Evolutionary conservation across 345 rosid species (phyloP).

Genomic region (Stellera chamaejasme): DNA sequence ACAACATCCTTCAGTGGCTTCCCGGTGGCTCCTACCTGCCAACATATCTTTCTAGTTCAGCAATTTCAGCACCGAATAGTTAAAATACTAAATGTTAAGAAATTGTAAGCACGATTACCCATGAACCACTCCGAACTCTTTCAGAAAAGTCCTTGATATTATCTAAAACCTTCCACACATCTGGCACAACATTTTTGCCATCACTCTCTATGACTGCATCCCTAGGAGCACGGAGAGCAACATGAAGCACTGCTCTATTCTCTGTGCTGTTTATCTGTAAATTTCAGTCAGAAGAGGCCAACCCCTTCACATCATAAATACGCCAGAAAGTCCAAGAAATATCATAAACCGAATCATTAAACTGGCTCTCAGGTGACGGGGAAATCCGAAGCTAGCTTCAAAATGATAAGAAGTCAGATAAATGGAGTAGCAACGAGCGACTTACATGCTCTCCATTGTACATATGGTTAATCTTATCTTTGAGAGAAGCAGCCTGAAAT

Average conservation of each 20-base stretch:
- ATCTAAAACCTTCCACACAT: constrained; percentile 88
- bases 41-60: constrained; percentile 18
- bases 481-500: constrained; percentile 64
- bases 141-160: constrained; percentile 87
- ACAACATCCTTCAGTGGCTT: constrained; percentile 76
- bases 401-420: not conserved
- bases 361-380: not conserved
- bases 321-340: too few relatives aligned
- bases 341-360: not conserved
- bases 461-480: constrained; percentile 70
- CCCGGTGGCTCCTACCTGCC: constrained; percentile 93
- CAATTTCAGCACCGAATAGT: constrained; percentile 7
- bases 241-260: constrained; percentile 91
- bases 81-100: constrained; percentile 11
- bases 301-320: too few relatives aligned
- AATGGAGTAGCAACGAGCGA: constrained; percentile 3
- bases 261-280: constrained; percentile 88
- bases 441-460: constrained; percentile 81
- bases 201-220: constrained; percentile 66
- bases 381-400: too few relatives aligned
- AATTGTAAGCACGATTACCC: constrained; percentile 44
- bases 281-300: constrained; percentile 4
- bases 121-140: constrained; percentile 74
- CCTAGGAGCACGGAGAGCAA: constrained; percentile 86
- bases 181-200: constrained; percentile 85